These are phyloP conservation scores for Odontarrhena argentea DNA, from an alignment of 345 rosid genomes.

Conservation along the genomic window DNA sequence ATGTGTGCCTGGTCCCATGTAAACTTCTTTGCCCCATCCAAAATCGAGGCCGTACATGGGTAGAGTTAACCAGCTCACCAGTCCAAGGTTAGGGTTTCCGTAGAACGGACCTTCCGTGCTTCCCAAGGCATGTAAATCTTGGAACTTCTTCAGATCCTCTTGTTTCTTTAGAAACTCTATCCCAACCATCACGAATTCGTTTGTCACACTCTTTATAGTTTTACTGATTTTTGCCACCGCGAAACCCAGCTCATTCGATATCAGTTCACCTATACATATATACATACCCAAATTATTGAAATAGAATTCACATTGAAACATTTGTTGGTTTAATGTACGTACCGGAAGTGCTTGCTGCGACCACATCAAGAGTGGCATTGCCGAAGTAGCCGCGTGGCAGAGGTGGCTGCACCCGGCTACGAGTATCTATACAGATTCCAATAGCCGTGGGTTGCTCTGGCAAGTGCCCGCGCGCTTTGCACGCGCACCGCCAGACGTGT, in stretches of 20 bases:
- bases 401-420: conserved; percentile 49
- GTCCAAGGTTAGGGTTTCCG: conserved; percentile 67
- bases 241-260: conserved; percentile 48
- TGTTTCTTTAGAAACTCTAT: conserved; percentile 51
- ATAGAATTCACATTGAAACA: neutral
- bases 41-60: conserved; percentile 60
- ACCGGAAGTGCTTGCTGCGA: conserved; percentile 47
- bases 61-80: conserved; percentile 63
- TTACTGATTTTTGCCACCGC: conserved; percentile 48
- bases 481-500: conserved; percentile 42
- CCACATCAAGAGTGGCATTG: conserved; percentile 52
- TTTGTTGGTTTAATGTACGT: neutral
- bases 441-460: conserved; percentile 54
- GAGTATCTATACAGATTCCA: conserved; percentile 50
- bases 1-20: conserved; percentile 57
- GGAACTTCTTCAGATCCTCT: conserved; percentile 47
- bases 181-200: conserved; percentile 45
- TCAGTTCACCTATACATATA: conserved; percentile 40
- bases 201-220: conserved; percentile 48
- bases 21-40: conserved; percentile 64
- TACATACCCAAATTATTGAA: neutral
- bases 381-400: conserved; percentile 44
- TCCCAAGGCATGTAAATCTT: conserved; percentile 55
- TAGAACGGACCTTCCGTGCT: conserved; percentile 54
- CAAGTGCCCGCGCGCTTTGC: conserved; percentile 42